Base-by-base conservation (phyloP, 176 grass and related monocot species). In the Musa schizocarpa region DNA sequence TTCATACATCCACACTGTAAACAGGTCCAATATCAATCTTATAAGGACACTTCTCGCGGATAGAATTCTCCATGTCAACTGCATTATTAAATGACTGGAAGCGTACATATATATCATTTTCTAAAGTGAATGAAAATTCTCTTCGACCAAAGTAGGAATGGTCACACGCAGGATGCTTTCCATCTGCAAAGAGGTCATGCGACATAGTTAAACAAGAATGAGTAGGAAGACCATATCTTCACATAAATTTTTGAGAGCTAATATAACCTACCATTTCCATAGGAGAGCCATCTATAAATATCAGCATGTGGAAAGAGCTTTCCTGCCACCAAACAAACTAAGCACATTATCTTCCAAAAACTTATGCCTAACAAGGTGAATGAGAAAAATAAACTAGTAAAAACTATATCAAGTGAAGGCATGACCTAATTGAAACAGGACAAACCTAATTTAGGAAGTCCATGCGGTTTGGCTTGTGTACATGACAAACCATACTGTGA, bases 1-100 rank as follows among this genome's bases (percentile, higher is more conserved):
- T 71, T 51, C 75, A 83, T 91, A 97, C 95, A 74, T 98, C 84
- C n/a, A 91, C 86, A 3, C 80, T 93, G 67, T 98, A 98, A 65
- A 93, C 90, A 83, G 95, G 81, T 52, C 95, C 95, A 70, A 98
- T 89, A 79, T 98, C 90, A 53, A 98, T 93, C 65, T 98, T 98
- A 75, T 86, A 87, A 66, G 94, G 94, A 78, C 86, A 91, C 68
- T 98, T 98, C 68, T 88, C 86, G 68, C 85, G 88, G 77, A 98
- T 91, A 57, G 90, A 87, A 50, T 55, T 91, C 74, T 98, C 90
- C 78, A 98, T 66, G 76, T 93, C 90, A 68, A 52, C 51, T 55
- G 73, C 88, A 68, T 26, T 98, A 76, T 84, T 78, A 81, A 93
- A 98, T 76, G 94, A 98, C 71, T 89, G 90, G 73, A 91, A 98